Percentiles rank a stretch among this genome's conserved stretches.
These are phyloP conservation scores for Zygoascus meyerae DNA, from an alignment of 1,139 yeast genomes.

Conservation along the genomic window DNA sequence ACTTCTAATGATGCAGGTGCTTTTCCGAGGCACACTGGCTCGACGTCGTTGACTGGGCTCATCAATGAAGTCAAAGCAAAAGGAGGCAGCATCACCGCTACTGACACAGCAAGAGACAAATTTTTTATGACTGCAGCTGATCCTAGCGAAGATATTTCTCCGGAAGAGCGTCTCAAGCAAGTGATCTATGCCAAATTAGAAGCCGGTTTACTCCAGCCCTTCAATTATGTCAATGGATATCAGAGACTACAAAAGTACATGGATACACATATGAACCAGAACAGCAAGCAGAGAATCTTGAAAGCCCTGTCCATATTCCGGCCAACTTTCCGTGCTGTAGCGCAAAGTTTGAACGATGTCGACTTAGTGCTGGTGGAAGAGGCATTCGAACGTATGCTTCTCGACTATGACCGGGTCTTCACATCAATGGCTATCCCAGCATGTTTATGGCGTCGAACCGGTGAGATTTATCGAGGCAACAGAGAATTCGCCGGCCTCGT, in stretches of 20 bases:
- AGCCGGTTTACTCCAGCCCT: slow-evolving; percentile 90
- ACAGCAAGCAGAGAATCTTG: slow-evolving; percentile 80
- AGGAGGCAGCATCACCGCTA: slow-evolving; percentile 7
- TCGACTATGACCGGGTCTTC: slow-evolving; percentile 92
- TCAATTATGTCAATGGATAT: slow-evolving; percentile 90
- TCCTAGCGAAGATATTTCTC: slow-evolving; percentile 90
- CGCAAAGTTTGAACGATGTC: slow-evolving; percentile 82
- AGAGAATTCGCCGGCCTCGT: slow-evolving; percentile 94
- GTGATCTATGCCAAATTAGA: slow-evolving; percentile 94
- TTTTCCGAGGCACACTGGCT: background rate
- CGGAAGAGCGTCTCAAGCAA: slow-evolving; percentile 88
- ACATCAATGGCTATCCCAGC: slow-evolving; percentile 98
- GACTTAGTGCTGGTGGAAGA: slow-evolving; percentile 92
- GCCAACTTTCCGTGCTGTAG: slow-evolving; percentile 92
- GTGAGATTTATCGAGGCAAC: slow-evolving; percentile 92
- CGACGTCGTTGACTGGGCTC: background rate
- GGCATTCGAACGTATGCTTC: slow-evolving; percentile 84
- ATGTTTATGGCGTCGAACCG: slow-evolving; percentile 95
- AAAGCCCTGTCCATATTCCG: slow-evolving; percentile 82
- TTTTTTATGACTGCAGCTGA: slow-evolving; percentile 96
- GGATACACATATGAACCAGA: slow-evolving; percentile 87
- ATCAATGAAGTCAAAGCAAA: slow-evolving; percentile 4
- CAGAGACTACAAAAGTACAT: slow-evolving; percentile 84
- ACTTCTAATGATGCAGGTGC: background rate
- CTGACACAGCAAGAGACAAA: slow-evolving; percentile 81